Conservation (phyloP, 2,329 filamentous ascomycete genomes). For the Lasiodiplodia sp. region DNA sequence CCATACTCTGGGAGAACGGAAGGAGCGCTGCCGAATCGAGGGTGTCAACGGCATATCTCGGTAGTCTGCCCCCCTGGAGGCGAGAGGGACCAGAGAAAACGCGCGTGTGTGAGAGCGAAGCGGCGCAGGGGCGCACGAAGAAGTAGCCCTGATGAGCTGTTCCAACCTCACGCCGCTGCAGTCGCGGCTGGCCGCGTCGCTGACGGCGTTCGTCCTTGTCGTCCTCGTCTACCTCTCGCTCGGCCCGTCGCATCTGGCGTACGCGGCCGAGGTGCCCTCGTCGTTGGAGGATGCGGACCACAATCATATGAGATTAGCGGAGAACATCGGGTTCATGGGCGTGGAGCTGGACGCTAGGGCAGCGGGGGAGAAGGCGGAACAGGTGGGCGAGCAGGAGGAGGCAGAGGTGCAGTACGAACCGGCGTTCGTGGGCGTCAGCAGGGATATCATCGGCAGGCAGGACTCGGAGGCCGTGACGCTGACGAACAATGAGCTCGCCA, state of each 20-base stretch:
- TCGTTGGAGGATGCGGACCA: constrained; percentile 52
- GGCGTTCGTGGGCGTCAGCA: constrained; percentile 67
- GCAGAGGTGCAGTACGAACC: constrained; percentile 61
- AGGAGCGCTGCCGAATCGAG: too few relatives aligned
- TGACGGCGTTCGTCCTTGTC: constrained; percentile 67
- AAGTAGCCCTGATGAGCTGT: background rate
- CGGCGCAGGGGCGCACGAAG: too few relatives aligned
- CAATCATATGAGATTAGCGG: constrained; percentile 62
- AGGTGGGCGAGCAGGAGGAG: constrained; percentile 38
- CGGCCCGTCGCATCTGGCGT: constrained; percentile 56
- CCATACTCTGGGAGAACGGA: too few relatives aligned
- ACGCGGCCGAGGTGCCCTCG: constrained; percentile 65
- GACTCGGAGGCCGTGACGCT: constrained; percentile 39
- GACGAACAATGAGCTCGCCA: constrained; percentile 70
- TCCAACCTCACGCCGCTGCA: constrained; percentile 70
- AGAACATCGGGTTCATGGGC: constrained; percentile 56
- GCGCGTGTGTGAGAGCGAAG: too few relatives aligned
- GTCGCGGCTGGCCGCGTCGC: constrained; percentile 73
- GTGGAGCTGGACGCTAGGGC: constrained; percentile 54
- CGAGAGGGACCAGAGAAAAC: too few relatives aligned
- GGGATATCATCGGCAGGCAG: constrained; percentile 67
- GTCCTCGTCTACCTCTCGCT: constrained; percentile 68
- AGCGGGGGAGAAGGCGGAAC: constrained; percentile 47
- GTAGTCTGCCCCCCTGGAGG: too few relatives aligned
- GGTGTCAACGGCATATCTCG: too few relatives aligned